Evolutionary conservation across 2,329 filamentous ascomycete species (phyloP).

Genomic region (Epicoccum sorghinum): DNA sequence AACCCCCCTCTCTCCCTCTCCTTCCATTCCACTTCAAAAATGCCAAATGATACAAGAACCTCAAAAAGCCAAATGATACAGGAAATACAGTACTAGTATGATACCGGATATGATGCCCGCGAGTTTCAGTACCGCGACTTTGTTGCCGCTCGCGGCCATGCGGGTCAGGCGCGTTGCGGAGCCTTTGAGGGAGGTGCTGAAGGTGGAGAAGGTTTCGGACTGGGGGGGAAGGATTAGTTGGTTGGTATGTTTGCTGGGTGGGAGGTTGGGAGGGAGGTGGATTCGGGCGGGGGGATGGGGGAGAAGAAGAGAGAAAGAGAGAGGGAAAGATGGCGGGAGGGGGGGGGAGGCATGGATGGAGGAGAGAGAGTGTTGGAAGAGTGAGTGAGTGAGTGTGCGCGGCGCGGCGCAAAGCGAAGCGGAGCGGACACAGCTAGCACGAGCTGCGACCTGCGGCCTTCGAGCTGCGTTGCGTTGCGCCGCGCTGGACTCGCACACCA

Average conservation of each 20-base stretch:
- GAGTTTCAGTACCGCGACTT: slow-evolving; percentile 87
- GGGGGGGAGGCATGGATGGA: too few species aligned
- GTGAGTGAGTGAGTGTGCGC: too few species aligned
- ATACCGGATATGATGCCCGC: slow-evolving; percentile 78
- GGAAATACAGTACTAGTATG: slow-evolving; percentile 66
- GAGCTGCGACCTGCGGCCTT: too few species aligned
- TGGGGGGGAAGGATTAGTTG: slow-evolving; percentile 42
- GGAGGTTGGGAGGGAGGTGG: too few species aligned
- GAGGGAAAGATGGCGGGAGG: not conserved
- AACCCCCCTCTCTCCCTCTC: too few species aligned
- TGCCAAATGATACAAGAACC: not conserved
- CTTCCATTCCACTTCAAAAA: too few species aligned
- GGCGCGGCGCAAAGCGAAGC: too few species aligned
- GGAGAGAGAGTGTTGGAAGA: too few species aligned
- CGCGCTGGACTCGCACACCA: too few species aligned
- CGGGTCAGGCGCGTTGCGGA: slow-evolving; percentile 81
- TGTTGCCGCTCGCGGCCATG: slow-evolving; percentile 92
- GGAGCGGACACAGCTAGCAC: too few species aligned
- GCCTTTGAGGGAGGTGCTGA: slow-evolving; percentile 81
- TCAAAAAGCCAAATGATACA: slow-evolving; percentile 9
- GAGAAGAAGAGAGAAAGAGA: not conserved
- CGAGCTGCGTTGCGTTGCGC: too few species aligned
- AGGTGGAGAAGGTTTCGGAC: slow-evolving; percentile 89
- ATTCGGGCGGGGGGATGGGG: too few species aligned
- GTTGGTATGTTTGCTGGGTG: not conserved